These are phyloP conservation scores for Coniochaeta sp. DNA, from an alignment of 2,329 filamentous ascomycete species.

Conservation along the genomic window DNA sequence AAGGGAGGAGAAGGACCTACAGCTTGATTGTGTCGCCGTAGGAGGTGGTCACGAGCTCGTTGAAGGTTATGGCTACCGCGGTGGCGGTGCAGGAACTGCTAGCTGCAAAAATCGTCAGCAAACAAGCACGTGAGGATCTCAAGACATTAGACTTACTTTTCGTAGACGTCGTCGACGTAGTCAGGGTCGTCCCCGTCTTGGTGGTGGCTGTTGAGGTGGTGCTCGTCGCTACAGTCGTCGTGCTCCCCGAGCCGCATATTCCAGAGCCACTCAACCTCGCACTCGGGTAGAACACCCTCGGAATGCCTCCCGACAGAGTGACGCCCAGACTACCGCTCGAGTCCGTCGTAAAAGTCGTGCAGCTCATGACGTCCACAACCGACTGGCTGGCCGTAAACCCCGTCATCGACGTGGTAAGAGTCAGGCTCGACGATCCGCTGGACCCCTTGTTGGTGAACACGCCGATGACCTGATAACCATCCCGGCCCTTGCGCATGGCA, in stretches of 20 bases:
- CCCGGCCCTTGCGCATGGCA: conserved; percentile 36
- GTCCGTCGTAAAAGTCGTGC: conserved; percentile 32
- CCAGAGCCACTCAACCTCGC: conserved; percentile 24
- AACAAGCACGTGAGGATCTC: not conserved
- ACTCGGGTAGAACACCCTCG: conserved; percentile 31
- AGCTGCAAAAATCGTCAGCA: not conserved
- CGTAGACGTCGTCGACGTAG: conserved; percentile 2
- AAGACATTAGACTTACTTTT: not conserved
- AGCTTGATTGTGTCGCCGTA: conserved; percentile 17
- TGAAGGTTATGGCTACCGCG: conserved; percentile 16
- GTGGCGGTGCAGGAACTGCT: conserved; percentile 7
- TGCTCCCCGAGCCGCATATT: conserved; percentile 19
- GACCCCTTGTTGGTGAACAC: conserved; percentile 32
- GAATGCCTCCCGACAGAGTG: conserved; percentile 31
- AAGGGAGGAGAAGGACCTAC: conserved; percentile 8
- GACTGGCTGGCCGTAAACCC: conserved; percentile 25
- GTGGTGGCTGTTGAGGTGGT: conserved; percentile 3
- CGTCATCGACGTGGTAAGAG: conserved; percentile 25
- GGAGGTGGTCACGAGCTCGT: conserved; percentile 14
- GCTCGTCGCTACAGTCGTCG: not conserved
- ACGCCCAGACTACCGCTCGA: conserved; percentile 33
- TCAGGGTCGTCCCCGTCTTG: conserved; percentile 4
- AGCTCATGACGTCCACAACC: conserved; percentile 34
- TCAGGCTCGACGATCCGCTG: conserved; percentile 19
- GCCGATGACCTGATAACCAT: conserved; percentile 25